Conservation (phyloP, 345 rosid genomes). For the Pistacia vera region DNA sequence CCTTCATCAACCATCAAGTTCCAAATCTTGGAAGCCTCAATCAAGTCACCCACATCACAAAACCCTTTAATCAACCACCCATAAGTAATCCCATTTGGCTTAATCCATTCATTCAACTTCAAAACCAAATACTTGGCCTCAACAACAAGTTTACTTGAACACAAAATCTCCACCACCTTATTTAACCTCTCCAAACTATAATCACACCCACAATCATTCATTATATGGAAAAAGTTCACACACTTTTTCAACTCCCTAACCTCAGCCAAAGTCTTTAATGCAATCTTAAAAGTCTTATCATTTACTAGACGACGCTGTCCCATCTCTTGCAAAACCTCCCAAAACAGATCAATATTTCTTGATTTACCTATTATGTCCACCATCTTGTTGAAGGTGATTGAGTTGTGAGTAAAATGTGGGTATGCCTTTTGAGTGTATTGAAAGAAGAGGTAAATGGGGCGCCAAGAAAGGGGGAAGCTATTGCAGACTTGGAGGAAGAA, state of each 20-base stretch:
- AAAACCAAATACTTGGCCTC: conserved; percentile 67
- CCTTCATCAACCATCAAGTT: conserved; percentile 80
- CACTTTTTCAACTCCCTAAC: conserved; percentile 79
- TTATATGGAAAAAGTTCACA: conserved; percentile 61
- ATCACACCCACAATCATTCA: conserved; percentile 58
- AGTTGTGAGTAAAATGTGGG: conserved; percentile 46
- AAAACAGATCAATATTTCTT: conserved; percentile 74
- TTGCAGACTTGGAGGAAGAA: conserved; percentile 92
- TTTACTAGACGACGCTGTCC: conserved; percentile 56
- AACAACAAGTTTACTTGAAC: conserved; percentile 51
- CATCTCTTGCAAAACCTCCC: conserved; percentile 53
- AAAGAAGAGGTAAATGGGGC: conserved; percentile 77
- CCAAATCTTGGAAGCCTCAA: conserved; percentile 81
- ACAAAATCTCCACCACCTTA: conserved; percentile 53
- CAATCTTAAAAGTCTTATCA: conserved; percentile 70
- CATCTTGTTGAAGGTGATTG: conserved; percentile 68
- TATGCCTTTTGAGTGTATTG: conserved; percentile 46
- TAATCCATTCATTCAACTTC: conserved; percentile 58
- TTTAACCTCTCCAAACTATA: conserved; percentile 56
- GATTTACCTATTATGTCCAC: conserved; percentile 60
- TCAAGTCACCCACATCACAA: conserved; percentile 66
- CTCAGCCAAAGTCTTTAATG: conserved; percentile 56
- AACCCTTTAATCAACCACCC: conserved; percentile 65
- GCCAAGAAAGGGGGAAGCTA: conserved; percentile 80
- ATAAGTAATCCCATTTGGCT: conserved; percentile 55